Evolutionary conservation across 768 basidiomycete species (phyloP).

Genomic region (Crassisporium funariophilum): DNA sequence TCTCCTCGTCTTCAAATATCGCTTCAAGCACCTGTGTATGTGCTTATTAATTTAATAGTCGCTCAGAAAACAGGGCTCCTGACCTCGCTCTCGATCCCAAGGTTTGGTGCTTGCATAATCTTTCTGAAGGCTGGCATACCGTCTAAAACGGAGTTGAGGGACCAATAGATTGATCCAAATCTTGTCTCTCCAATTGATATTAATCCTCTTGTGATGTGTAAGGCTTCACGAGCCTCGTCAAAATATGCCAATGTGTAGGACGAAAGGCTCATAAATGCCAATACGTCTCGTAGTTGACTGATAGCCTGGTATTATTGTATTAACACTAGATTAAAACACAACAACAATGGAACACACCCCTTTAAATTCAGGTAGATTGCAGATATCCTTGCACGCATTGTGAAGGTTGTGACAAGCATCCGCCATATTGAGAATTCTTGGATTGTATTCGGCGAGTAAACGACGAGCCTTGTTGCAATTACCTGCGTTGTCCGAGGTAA

Average conservation of each 20-base stretch:
- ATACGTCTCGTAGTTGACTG: neutral
- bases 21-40: neutral
- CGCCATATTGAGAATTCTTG: neutral
- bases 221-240: neutral
- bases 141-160: constrained; percentile 2
- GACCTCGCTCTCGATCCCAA: constrained; percentile 2
- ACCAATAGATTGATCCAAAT: constrained; percentile 7
- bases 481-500: constrained; percentile 5
- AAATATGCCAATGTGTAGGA: neutral
- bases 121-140: constrained; percentile 4
- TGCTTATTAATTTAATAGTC: too few relatives aligned
- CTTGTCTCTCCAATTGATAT: constrained; percentile 5
- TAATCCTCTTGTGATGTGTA: neutral
- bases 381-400: constrained; percentile 8
- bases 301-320: neutral
- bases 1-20: neutral
- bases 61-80: too few relatives aligned
- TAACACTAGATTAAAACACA: neutral
- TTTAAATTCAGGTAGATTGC: constrained; percentile 6
- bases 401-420: constrained; percentile 6
- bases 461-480: constrained; percentile 1
- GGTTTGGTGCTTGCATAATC: too few relatives aligned
- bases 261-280: neutral
- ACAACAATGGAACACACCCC: neutral
- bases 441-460: neutral